Percentiles rank a stretch among this genome's conserved stretches.
Conservation (phyloP, 1,284 basidiomycete species). For the Boletus nobilissimus region DNA sequence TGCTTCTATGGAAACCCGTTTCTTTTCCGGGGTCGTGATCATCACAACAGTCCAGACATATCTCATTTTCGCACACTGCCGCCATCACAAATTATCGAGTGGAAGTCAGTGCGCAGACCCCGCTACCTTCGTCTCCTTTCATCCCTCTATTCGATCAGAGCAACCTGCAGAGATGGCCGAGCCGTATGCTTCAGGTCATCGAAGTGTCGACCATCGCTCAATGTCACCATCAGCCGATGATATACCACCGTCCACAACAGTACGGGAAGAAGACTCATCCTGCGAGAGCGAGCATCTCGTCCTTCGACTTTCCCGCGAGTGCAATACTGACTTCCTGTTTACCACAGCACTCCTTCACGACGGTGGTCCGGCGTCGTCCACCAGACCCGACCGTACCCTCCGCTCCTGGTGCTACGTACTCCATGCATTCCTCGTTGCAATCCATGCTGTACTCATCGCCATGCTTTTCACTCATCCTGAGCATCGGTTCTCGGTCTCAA, state of each 20-base stretch:
- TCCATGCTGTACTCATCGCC: slow-evolving; percentile 10
- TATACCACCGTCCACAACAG: background rate
- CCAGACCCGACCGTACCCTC: background rate
- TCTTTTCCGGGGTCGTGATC: too few species aligned
- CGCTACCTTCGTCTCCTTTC: background rate
- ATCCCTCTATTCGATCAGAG: background rate
- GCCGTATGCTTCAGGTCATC: background rate
- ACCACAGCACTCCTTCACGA: background rate
- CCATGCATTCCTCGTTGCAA: slow-evolving; percentile 12
- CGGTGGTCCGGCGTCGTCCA: too few species aligned
- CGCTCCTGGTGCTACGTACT: slow-evolving; percentile 20
- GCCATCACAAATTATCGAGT: too few species aligned
- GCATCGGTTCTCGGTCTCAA: background rate
- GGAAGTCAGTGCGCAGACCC: too few species aligned
- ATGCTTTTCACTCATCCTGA: slow-evolving; percentile 23
- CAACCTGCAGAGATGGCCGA: background rate
- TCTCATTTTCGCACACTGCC: too few species aligned
- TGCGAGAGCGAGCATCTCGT: background rate
- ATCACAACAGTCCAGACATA: too few species aligned
- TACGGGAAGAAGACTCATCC: background rate
- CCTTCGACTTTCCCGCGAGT: background rate
- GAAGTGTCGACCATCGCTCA: background rate
- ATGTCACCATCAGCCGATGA: background rate
- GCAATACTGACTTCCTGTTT: background rate
- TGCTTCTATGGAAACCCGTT: too few species aligned